phyloP scores from a whole-genome alignment of 2,329 filamentous ascomycete species.

The Diplodia scrobiculata region DNA sequence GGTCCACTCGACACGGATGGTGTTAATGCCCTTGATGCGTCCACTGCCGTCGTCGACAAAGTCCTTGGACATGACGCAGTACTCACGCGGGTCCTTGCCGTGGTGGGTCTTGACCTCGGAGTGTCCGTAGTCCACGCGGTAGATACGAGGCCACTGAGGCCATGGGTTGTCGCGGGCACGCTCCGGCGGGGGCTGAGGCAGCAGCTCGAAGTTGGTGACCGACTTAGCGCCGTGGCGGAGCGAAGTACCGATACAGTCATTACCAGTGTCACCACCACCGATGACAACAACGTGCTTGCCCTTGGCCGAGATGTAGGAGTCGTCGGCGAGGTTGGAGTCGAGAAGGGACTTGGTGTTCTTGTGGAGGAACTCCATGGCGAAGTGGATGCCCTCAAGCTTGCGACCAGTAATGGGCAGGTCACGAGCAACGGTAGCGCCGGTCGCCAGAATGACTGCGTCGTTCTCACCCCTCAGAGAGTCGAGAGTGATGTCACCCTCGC shows the following conservation, averaged over 20 bases:
- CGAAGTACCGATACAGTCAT: slow-evolving; percentile 96
- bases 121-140: slow-evolving; percentile 98
- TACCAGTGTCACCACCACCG: slow-evolving; percentile 95
- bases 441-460: slow-evolving; percentile 86
- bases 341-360: slow-evolving; percentile 97
- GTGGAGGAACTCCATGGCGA: slow-evolving; percentile 96
- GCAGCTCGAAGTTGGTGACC: slow-evolving; percentile 92
- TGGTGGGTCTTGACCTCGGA: slow-evolving; percentile 94
- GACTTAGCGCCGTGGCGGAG: slow-evolving; percentile 94
- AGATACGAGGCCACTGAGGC: slow-evolving; percentile 97
- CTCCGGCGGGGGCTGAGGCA: slow-evolving; percentile 88
- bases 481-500: slow-evolving; percentile 69
- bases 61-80: slow-evolving; percentile 97
- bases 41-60: slow-evolving; percentile 88
- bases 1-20: slow-evolving; percentile 92
- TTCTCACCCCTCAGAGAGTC: slow-evolving; percentile 71
- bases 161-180: slow-evolving; percentile 93
- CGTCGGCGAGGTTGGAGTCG: slow-evolving; percentile 82
- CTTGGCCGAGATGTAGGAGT: slow-evolving; percentile 89
- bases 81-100: slow-evolving; percentile 94
- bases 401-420: slow-evolving; percentile 89
- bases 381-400: slow-evolving; percentile 87
- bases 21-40: slow-evolving; percentile 93
- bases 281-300: slow-evolving; percentile 96
- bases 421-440: slow-evolving; percentile 88